Percentiles rank a stretch among this genome's conserved stretches.
These are phyloP conservation scores for Grosmannia serpens DNA, from an alignment of 2,329 filamentous ascomycete species.

Conservation along the genomic window DNA sequence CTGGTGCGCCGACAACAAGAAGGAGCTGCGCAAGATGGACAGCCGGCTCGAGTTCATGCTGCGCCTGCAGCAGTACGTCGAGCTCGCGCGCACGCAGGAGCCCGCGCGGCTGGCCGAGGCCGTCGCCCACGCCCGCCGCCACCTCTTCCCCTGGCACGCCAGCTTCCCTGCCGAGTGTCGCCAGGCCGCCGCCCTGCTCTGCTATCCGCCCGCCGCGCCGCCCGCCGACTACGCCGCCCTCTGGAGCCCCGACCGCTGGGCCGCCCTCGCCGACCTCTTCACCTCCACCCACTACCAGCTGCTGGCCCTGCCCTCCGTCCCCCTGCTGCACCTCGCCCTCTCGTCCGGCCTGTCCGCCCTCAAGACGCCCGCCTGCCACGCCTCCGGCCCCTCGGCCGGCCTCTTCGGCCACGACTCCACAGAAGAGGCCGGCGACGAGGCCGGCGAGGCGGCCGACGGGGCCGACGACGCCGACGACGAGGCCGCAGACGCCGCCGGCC, in stretches of 20 bases:
- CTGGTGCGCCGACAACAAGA: conserved; percentile 92
- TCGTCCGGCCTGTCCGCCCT: conserved; percentile 86
- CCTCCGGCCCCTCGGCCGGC: too few relatives aligned
- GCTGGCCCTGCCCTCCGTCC: conserved; percentile 68
- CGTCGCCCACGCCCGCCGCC: conserved; percentile 70
- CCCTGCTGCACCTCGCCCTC: conserved; percentile 81
- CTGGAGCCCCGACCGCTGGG: conserved; percentile 66
- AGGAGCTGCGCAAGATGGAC: conserved; percentile 79
- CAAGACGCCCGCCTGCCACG: conserved; percentile 91
- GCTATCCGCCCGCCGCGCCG: conserved; percentile 49
- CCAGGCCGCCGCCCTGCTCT: conserved; percentile 69
- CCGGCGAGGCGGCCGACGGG: too few relatives aligned
- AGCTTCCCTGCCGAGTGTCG: conserved; percentile 57
- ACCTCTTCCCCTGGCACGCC: conserved; percentile 59
- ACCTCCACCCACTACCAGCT: conserved; percentile 77
- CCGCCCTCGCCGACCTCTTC: conserved; percentile 66
- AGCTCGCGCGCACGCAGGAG: conserved; percentile 62
- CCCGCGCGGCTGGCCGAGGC: conserved; percentile 61
- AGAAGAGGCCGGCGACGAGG: too few relatives aligned
- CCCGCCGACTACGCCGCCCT: conserved; percentile 39
- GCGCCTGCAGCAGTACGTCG: conserved; percentile 88
- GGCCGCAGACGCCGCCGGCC: background rate
- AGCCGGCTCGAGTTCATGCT: conserved; percentile 88
- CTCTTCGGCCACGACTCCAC: background rate
- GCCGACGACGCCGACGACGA: background rate